Conservation (phyloP, 2,329 filamentous ascomycete genomes). For the Didymella exigua region DNA sequence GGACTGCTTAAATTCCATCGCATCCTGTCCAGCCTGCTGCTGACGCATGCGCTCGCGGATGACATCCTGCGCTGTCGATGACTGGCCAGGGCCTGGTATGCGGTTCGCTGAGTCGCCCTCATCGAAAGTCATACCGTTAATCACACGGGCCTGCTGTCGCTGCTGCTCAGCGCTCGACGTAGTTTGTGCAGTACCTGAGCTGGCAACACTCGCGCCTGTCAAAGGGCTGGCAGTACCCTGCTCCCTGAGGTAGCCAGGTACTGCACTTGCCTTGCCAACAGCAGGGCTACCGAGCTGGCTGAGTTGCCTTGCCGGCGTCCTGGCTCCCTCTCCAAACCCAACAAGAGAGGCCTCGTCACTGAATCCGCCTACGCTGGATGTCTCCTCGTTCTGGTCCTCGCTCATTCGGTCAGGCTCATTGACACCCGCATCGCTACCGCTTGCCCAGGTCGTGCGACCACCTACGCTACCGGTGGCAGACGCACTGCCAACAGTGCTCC, state of each 20-base stretch:
- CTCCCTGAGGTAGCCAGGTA: slow-evolving; percentile 44
- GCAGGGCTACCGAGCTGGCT: slow-evolving; percentile 83
- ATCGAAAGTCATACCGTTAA: slow-evolving; percentile 52
- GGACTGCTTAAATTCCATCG: slow-evolving; percentile 26
- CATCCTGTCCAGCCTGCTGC: slow-evolving; percentile 30
- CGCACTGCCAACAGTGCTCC: slow-evolving; percentile 88
- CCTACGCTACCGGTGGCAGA: slow-evolving; percentile 82
- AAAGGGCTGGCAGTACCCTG: slow-evolving; percentile 40
- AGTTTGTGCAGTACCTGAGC: slow-evolving; percentile 38
- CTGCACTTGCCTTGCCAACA: slow-evolving; percentile 55
- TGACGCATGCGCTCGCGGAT: slow-evolving; percentile 59
- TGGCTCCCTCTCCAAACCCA: slow-evolving; percentile 87
- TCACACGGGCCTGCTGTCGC: slow-evolving; percentile 49
- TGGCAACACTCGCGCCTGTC: slow-evolving; percentile 36
- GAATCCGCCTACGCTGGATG: slow-evolving; percentile 74
- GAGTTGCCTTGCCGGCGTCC: slow-evolving; percentile 55
- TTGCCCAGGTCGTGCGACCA: slow-evolving; percentile 71
- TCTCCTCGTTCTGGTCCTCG: slow-evolving; percentile 65
- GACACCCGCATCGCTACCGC: slow-evolving; percentile 60
- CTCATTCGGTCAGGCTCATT: slow-evolving; percentile 72
- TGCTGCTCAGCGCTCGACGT: slow-evolving; percentile 29
- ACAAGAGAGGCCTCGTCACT: slow-evolving; percentile 89
- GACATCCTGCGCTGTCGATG: slow-evolving; percentile 68
- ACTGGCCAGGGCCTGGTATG: slow-evolving; percentile 42
- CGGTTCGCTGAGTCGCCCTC: slow-evolving; percentile 49